Conservation (phyloP, 2,329 filamentous ascomycete species). For the Penicillium frequentans region DNA sequence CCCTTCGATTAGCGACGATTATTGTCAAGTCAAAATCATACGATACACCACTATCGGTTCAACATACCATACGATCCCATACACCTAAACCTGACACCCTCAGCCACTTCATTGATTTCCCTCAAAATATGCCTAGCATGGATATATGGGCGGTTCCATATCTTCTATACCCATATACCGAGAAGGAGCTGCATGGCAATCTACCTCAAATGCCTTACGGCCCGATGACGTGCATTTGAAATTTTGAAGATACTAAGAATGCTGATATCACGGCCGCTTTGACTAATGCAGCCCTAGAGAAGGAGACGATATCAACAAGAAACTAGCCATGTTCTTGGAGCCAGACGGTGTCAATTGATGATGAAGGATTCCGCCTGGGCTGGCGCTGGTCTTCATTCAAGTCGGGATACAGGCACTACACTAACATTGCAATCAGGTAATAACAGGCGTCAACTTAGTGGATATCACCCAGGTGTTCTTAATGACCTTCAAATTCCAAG, state of each 20-base stretch:
- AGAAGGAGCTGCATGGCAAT: neutral
- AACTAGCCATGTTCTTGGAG: too few relatives aligned
- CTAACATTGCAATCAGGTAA: too few relatives aligned
- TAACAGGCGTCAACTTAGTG: too few relatives aligned
- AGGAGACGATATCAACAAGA: too few relatives aligned
- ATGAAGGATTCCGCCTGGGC: too few relatives aligned
- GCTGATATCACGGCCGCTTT: too few relatives aligned
- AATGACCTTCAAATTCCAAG: too few relatives aligned
- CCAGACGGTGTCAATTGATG: too few relatives aligned
- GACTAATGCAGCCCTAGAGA: too few relatives aligned
- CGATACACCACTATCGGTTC: neutral
- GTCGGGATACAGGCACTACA: too few relatives aligned
- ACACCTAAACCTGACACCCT: neutral
- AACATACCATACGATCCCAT: neutral
- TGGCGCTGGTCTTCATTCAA: too few relatives aligned
- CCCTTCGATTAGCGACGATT: neutral
- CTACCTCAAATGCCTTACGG: neutral
- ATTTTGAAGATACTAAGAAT: neutral
- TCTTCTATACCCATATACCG: neutral
- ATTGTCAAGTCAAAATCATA: neutral
- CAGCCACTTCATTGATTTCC: neutral
- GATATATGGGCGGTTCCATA: neutral
- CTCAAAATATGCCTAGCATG: neutral
- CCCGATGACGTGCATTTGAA: neutral
- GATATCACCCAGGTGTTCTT: too few relatives aligned